Percentiles rank a stretch among this genome's conserved stretches.
Conservation (phyloP, 2,329 filamentous ascomycete genomes). For the Neofusicoccum ribis region DNA sequence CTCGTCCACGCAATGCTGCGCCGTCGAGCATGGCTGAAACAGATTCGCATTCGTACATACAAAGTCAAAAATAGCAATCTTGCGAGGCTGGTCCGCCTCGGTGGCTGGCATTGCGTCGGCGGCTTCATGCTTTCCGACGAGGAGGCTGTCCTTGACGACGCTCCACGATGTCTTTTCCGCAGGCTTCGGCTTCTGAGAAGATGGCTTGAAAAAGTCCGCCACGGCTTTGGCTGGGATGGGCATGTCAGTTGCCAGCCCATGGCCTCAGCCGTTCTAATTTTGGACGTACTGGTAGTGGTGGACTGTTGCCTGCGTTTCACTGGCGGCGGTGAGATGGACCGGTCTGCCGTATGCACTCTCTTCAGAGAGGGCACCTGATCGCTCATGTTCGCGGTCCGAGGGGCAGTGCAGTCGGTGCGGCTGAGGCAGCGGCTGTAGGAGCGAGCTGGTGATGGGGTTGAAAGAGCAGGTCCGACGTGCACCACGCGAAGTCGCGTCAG, state of each 20-base stretch:
- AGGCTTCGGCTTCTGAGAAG: conserved; percentile 84
- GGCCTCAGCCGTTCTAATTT: background rate
- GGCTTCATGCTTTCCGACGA: conserved; percentile 71
- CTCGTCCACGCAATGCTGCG: background rate
- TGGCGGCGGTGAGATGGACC: conserved; percentile 58
- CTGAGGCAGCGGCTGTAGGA: background rate
- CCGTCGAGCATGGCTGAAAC: conserved; percentile 15
- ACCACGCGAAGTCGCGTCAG: conserved; percentile 31
- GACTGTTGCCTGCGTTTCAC: conserved; percentile 57
- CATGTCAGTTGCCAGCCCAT: conserved; percentile 5
- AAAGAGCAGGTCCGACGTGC: conserved; percentile 2
- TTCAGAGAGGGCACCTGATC: conserved; percentile 28
- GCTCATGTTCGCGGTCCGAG: conserved; percentile 3
- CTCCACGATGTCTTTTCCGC: conserved; percentile 74
- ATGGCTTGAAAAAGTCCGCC: conserved; percentile 83
- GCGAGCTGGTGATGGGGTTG: background rate
- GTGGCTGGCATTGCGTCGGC: conserved; percentile 22
- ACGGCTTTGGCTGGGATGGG: conserved; percentile 62
- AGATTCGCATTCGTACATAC: conserved; percentile 27
- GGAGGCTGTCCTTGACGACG: conserved; percentile 65
- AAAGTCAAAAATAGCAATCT: conserved; percentile 42
- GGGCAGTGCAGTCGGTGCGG: background rate
- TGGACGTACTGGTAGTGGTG: conserved; percentile 52
- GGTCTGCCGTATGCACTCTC: conserved; percentile 40
- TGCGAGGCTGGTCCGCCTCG: conserved; percentile 24